Evolutionary conservation across 805 yeast species (phyloP).

Genomic region (Saccharomycopsis schoenii): DNA sequence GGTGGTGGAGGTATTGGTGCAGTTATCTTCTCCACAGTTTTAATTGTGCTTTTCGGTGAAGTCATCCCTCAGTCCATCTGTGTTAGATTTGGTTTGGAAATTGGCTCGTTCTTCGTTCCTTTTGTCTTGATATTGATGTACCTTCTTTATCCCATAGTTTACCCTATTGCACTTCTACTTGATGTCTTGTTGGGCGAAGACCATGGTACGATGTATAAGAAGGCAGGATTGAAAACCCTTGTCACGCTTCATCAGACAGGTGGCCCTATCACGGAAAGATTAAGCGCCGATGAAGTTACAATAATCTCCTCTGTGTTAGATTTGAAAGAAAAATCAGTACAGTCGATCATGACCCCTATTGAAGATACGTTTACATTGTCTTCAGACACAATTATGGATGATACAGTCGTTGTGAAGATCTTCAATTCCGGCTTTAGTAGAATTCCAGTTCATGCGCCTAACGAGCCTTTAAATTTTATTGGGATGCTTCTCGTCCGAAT

Average conservation of each 20-base stretch:
- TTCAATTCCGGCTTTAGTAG: constrained; percentile 91
- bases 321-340: constrained; percentile 82
- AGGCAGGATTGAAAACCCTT: constrained; percentile 84
- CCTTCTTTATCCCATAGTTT: constrained; percentile 82
- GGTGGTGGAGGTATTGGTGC: constrained; percentile 99
- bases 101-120: constrained; percentile 86
- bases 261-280: constrained; percentile 71
- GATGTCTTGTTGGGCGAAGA: constrained; percentile 86
- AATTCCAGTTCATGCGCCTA: constrained; percentile 86
- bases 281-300: constrained; percentile 92
- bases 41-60: constrained; percentile 92
- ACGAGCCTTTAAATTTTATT: constrained; percentile 80
- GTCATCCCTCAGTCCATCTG: constrained; percentile 91
- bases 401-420: constrained; percentile 75
- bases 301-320: constrained; percentile 90
- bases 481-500: constrained; percentile 94
- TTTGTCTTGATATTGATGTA: constrained; percentile 82
- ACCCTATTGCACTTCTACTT: constrained; percentile 74
- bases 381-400: constrained; percentile 75
- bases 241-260: constrained; percentile 88
- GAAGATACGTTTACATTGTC: constrained; percentile 81
- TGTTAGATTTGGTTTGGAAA: constrained; percentile 84
- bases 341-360: constrained; percentile 89
- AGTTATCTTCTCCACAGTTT: constrained; percentile 83
- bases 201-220: constrained; percentile 91